Conservation (phyloP, 345 rosid species). For the Gossypium longicalyx region DNA sequence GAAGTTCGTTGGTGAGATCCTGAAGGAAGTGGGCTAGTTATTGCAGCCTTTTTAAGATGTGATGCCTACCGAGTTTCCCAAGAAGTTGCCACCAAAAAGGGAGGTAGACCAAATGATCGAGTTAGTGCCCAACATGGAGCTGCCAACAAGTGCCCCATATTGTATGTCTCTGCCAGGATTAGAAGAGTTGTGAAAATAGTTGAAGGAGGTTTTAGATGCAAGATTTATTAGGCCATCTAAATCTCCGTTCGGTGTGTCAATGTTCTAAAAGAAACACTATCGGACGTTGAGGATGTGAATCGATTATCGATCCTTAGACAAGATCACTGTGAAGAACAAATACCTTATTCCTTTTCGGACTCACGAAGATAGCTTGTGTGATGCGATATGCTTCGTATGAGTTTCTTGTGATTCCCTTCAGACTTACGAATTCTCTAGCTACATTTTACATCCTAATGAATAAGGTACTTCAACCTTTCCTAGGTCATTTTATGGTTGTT, state of each 20-base stretch:
- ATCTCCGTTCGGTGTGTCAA: accelerated
- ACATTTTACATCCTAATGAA: too few species aligned
- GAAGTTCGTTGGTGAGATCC: too few species aligned
- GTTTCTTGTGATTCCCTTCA: too few species aligned
- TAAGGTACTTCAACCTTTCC: too few species aligned
- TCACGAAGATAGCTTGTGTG: too few species aligned
- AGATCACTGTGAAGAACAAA: neutral
- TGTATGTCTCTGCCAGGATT: neutral
- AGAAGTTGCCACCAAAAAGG: neutral
- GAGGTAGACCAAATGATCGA: neutral
- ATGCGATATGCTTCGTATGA: too few species aligned
- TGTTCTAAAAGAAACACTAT: neutral
- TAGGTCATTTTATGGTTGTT: too few species aligned
- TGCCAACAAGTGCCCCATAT: neutral
- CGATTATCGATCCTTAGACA: neutral
- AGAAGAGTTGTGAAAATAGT: neutral
- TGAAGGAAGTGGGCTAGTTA: too few species aligned
- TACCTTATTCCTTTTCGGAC: neutral
- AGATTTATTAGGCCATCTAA: neutral
- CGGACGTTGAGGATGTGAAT: neutral
- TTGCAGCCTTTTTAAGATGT: neutral
- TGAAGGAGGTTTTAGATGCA: neutral
- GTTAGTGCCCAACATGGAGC: neutral
- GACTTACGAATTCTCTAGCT: too few species aligned
- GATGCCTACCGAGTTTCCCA: neutral